phyloP scores from a whole-genome alignment of 2,329 filamentous ascomycete species.

The Aspergillus pseudotamarii region DNA sequence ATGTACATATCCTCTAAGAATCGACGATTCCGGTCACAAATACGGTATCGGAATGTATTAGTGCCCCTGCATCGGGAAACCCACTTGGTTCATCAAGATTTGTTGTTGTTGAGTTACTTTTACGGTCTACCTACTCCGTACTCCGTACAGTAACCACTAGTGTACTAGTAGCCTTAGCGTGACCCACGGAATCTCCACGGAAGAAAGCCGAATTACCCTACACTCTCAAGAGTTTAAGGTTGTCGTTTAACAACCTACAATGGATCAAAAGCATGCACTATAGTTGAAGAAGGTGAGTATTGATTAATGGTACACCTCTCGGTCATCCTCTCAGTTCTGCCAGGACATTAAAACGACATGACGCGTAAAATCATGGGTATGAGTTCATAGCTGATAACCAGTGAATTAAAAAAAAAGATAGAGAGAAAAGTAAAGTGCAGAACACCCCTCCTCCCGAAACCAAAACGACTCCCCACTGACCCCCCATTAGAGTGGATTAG shows the following conservation, averaged over 20 bases:
- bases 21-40: not conserved
- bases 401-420: not conserved
- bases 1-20: not conserved
- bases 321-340: not conserved
- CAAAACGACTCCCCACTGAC: not conserved
- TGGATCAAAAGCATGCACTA: not conserved
- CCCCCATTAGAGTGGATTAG: not conserved
- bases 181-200: not conserved
- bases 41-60: not conserved
- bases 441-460: not conserved
- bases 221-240: not conserved
- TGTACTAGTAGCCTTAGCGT: too few species aligned
- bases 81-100: too few species aligned
- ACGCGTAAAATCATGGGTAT: slow-evolving; percentile 13
- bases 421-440: not conserved
- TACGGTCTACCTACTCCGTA: too few species aligned
- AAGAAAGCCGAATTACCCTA: not conserved
- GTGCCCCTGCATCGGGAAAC: not conserved
- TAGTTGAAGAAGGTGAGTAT: not conserved
- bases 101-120: too few species aligned
- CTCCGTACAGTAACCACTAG: too few species aligned
- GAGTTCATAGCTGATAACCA: not conserved
- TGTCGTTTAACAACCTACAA: not conserved
- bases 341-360: slow-evolving; percentile 8
- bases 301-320: not conserved